Evolutionary conservation across 78 protist genomes (phyloP), one percentile per base, ranked within the genome.

Genomic region (Neovahlkampfia damariscottae): DNA sequence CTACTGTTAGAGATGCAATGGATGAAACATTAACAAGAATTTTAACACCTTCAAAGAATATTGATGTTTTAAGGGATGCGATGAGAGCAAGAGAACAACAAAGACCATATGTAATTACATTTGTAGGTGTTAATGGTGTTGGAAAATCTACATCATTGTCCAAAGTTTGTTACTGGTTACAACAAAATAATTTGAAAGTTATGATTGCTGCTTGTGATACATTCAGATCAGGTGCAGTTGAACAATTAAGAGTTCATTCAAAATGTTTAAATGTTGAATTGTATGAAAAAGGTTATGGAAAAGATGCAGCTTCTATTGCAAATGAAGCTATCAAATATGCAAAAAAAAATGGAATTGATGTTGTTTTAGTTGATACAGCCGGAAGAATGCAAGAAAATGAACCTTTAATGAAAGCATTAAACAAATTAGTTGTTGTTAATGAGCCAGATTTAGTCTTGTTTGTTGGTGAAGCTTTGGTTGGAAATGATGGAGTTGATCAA

Each of bases 381-480:
- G 99, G 99, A 8, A 87, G 99, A 27, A 97, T 96, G 99, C 98
- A 94, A 72, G 94, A 96, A 40, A 96, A 97, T 81, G 98, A 80
- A 50, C 91, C 91, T 4, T 89, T 96, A 30, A 97, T 98, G 99
- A 79, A 91, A 5, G 84, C 94, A 0, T 88, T 98, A 31, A 83
- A 95, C 0, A 89, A 84, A 87, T 78, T 95, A 31, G 89, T 95
- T 31, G 40, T 85, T 9, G 70, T 68, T 58, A 92, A 91, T 76
- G 5, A 67, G 29, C 99, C 98, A 3, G 95, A 97, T 76, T 68
- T 94, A 62, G 96, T 96, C 10, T 77, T 97, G n/a, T 98, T 98
- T 30, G 99, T 98, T 0, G 99, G 99, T 1, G 99, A 98, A 71
- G 99, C 99, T 0, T 89, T 98, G 0, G 99, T 95, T 1, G 99